Conservation (phyloP, 2,329 filamentous ascomycete genomes). For the Xylaria sp. region DNA sequence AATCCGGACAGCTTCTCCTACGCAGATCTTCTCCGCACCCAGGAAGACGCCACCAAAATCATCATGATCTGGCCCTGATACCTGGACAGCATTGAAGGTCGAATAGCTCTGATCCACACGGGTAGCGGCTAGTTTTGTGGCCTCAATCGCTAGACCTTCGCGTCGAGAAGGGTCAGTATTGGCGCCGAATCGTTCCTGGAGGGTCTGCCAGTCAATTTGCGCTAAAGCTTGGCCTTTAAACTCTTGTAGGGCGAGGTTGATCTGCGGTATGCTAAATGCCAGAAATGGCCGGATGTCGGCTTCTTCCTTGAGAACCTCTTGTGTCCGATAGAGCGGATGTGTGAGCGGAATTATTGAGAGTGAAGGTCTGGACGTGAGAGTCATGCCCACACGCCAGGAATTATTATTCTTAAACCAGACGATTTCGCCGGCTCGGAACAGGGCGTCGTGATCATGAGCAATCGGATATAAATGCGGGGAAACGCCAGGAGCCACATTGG, state of each 20-base stretch:
- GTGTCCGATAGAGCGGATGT: slow-evolving; percentile 53
- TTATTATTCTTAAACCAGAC: slow-evolving; percentile 62
- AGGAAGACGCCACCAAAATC: slow-evolving; percentile 62
- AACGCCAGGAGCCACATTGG: not conserved
- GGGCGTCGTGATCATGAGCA: slow-evolving; percentile 42
- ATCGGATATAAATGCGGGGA: slow-evolving; percentile 20
- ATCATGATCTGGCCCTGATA: slow-evolving; percentile 47
- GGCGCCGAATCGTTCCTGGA: slow-evolving; percentile 48
- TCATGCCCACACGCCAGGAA: slow-evolving; percentile 62
- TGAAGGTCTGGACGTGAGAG: slow-evolving; percentile 44
- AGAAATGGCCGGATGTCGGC: slow-evolving; percentile 61
- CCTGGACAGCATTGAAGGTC: slow-evolving; percentile 56
- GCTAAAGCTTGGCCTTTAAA: slow-evolving; percentile 56
- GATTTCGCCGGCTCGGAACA: slow-evolving; percentile 62
- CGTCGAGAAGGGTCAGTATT: slow-evolving; percentile 53
- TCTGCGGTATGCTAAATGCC: slow-evolving; percentile 61
- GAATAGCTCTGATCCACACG: slow-evolving; percentile 63
- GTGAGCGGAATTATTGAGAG: slow-evolving; percentile 55
- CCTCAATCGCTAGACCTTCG: slow-evolving; percentile 59
- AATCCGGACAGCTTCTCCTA: slow-evolving; percentile 62
- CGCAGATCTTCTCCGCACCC: slow-evolving; percentile 61
- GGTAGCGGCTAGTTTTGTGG: slow-evolving; percentile 62
- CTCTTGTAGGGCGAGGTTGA: slow-evolving; percentile 51
- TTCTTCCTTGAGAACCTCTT: slow-evolving; percentile 54
- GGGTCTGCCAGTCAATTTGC: slow-evolving; percentile 56